Evolutionary conservation across 2,329 filamentous ascomycete genomes (phyloP).

Genomic region (Exophiala bonariae): DNA sequence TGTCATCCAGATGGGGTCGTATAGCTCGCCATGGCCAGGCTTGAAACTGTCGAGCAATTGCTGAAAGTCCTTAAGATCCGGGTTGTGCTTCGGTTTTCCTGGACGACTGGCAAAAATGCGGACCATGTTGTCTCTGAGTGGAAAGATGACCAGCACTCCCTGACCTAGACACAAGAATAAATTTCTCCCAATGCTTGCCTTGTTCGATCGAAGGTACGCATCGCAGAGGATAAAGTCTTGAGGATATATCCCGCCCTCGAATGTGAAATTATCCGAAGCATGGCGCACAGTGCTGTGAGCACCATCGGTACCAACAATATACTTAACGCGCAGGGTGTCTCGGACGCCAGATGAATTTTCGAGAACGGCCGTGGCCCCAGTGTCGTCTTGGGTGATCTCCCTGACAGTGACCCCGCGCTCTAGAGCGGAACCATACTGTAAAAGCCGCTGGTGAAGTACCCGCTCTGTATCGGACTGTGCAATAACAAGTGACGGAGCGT

Average conservation of each 20-base stretch:
- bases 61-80: background rate
- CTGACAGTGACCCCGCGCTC: background rate
- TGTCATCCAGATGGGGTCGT: background rate
- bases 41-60: slow-evolving; percentile 51
- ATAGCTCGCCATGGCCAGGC: slow-evolving; percentile 32
- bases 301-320: slow-evolving; percentile 6
- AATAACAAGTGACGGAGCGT: background rate
- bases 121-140: background rate
- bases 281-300: slow-evolving; percentile 2
- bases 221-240: background rate
- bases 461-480: background rate
- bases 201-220: background rate
- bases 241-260: slow-evolving; percentile 44
- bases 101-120: background rate
- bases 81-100: background rate
- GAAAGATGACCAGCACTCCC: background rate
- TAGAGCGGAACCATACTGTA: background rate
- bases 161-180: background rate
- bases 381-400: background rate
- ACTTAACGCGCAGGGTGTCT: background rate
- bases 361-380: background rate
- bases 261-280: slow-evolving; percentile 57
- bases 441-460: background rate
- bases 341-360: background rate
- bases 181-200: no score